Evolutionary conservation across 352 stramenopile genomes (phyloP).

Genomic region (Pythium brachiatum): DNA sequence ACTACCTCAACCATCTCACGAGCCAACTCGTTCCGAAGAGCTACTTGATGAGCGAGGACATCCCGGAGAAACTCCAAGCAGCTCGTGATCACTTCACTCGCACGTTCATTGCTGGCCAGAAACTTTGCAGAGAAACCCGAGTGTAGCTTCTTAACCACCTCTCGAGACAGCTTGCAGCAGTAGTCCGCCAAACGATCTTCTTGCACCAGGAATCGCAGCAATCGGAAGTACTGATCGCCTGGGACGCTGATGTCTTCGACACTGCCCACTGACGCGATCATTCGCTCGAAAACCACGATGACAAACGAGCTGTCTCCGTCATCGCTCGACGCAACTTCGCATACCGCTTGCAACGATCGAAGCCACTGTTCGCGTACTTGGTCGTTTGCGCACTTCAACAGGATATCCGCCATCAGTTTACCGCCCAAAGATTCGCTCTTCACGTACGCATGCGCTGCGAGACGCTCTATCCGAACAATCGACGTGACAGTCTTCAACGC

Average conservation of each 20-base stretch:
- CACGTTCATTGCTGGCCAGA: slow-evolving; percentile 65
- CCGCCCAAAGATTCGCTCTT: slow-evolving; percentile 29
- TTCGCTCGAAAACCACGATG: slow-evolving; percentile 58
- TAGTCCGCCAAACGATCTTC: slow-evolving; percentile 46
- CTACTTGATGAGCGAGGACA: slow-evolving; percentile 53
- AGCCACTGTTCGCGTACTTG: slow-evolving; percentile 85
- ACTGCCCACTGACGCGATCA: slow-evolving; percentile 55
- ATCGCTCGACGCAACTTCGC: slow-evolving; percentile 36
- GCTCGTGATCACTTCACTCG: slow-evolving; percentile 63
- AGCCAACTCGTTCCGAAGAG: slow-evolving; percentile 50
- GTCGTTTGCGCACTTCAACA: slow-evolving; percentile 63
- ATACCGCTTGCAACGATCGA: slow-evolving; percentile 75
- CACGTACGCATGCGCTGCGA: slow-evolving; percentile 67
- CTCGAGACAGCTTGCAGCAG: slow-evolving; percentile 51
- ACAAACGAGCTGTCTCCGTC: slow-evolving; percentile 17
- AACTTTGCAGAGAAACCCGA: slow-evolving; percentile 79
- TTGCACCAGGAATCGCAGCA: slow-evolving; percentile 70
- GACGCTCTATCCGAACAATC: slow-evolving; percentile 67
- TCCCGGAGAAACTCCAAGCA: slow-evolving; percentile 80
- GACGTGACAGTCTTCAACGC: slow-evolving; percentile 81
- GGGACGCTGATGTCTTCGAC: slow-evolving; percentile 61
- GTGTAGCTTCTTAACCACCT: slow-evolving; percentile 59
- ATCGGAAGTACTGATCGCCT: slow-evolving; percentile 69
- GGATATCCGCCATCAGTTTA: slow-evolving; percentile 53
- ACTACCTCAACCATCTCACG: slow-evolving; percentile 74